Conservation (phyloP, 345 rosid species). For the Kandelia obovata region DNA sequence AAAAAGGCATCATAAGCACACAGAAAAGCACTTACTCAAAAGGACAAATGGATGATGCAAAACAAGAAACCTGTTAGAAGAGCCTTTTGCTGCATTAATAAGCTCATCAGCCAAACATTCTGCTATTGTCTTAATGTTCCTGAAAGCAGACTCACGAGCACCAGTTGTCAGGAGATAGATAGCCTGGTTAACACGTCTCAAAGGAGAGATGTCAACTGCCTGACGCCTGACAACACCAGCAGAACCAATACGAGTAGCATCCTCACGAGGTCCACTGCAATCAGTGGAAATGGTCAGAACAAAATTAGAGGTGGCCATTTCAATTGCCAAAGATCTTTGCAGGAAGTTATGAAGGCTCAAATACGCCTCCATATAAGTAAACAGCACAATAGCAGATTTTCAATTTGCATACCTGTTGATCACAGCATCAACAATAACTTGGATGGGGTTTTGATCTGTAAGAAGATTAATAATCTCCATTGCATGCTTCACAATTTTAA, state of each 20-base stretch:
- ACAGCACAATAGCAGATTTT: background rate
- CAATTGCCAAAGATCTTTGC: too few relatives aligned
- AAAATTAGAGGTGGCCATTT: background rate
- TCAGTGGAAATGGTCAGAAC: background rate
- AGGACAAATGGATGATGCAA: background rate
- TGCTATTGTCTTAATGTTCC: conserved; percentile 25
- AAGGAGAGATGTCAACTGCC: conserved; percentile 21
- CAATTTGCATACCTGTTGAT: conserved; percentile 10
- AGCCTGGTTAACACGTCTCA: conserved; percentile 21
- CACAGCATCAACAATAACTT: conserved; percentile 23
- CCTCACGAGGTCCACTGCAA: conserved; percentile 19
- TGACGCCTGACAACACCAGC: conserved; percentile 24
- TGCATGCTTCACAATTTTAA: conserved; percentile 19
- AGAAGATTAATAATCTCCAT: conserved; percentile 20
- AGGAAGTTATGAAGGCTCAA: too few relatives aligned
- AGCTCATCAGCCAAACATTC: conserved; percentile 26
- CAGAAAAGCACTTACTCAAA: background rate
- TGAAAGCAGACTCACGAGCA: conserved; percentile 21
- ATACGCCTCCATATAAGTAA: too few relatives aligned
- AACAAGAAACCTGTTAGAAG: conserved; percentile 14
- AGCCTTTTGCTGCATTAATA: conserved; percentile 19
- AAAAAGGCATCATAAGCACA: background rate
- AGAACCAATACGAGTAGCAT: conserved; percentile 23
- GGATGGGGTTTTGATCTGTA: conserved; percentile 16
- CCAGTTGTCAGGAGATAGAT: conserved; percentile 18